Evolutionary conservation across 768 basidiomycete genomes (phyloP).

Genomic region (Terana coerulea): DNA sequence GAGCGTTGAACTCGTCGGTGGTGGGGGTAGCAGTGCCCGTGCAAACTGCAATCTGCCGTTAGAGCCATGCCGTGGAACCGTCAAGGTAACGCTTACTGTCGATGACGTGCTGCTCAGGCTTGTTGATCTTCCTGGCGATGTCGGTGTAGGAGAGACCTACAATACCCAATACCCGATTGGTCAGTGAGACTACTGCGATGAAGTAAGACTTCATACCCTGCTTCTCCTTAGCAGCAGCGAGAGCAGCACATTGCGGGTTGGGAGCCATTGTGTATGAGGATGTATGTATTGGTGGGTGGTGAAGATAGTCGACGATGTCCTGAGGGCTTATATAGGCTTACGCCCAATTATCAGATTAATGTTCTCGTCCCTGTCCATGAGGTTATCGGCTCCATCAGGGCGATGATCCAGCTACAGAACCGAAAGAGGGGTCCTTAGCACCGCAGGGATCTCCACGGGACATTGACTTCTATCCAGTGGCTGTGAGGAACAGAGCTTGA

Average conservation of each 20-base stretch:
- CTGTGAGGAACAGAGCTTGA: neutral
- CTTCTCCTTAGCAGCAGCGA: constrained; percentile 46
- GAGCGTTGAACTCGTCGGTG: constrained; percentile 26
- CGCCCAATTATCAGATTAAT: neutral
- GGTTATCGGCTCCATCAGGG: neutral
- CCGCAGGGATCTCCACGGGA: neutral
- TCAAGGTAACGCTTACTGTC: constrained; percentile 40
- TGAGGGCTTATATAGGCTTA: constrained; percentile 5
- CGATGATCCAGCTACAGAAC: neutral
- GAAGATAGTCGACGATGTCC: neutral
- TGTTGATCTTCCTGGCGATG: constrained; percentile 45
- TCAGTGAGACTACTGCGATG: neutral
- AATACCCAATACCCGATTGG: neutral
- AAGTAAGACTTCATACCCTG: constrained; percentile 38
- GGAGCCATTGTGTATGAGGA: constrained; percentile 37
- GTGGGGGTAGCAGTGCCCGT: constrained; percentile 22
- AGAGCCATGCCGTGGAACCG: neutral
- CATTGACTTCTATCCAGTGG: neutral
- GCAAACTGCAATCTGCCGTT: constrained; percentile 18
- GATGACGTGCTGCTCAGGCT: constrained; percentile 43
- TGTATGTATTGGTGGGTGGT: neutral
- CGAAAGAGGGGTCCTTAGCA: neutral
- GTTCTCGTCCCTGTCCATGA: neutral
- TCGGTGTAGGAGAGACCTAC: constrained; percentile 45
- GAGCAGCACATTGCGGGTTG: constrained; percentile 55